Percentiles rank a stretch among this genome's conserved stretches.
Conservation (phyloP, 129 eudicot species). For the Daucus carota region DNA sequence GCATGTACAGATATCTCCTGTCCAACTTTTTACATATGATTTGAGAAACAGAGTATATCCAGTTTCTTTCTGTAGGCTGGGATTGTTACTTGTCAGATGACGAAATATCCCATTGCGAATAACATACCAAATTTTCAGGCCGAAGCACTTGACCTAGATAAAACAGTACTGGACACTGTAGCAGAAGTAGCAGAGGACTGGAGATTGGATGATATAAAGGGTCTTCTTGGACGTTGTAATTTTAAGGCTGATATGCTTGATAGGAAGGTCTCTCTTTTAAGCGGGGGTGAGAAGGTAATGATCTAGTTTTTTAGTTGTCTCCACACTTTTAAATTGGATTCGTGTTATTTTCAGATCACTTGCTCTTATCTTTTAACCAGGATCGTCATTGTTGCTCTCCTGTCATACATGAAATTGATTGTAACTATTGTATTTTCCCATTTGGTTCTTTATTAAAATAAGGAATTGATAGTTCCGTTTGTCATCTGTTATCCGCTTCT, state of each 20-base stretch:
- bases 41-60: too few relatives aligned
- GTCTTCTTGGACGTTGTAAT: constrained; percentile 94
- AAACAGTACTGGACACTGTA: constrained; percentile 80
- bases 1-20: not conserved
- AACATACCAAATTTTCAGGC: constrained; percentile 46
- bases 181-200: constrained; percentile 98
- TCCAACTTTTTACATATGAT: not conserved
- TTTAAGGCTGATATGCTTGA: constrained; percentile 96
- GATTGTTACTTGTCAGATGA: not conserved
- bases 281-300: constrained; percentile 97
- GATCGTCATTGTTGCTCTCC: too few relatives aligned
- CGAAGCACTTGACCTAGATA: constrained; percentile 85
- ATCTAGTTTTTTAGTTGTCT: not conserved
- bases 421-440: too few relatives aligned
- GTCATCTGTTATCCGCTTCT: not conserved
- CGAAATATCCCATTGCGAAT: not conserved
- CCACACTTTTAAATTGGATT: not conserved
- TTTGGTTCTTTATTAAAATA: not conserved
- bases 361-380: not conserved
- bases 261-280: constrained; percentile 74
- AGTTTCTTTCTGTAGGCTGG: not conserved
- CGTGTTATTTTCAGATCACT: not conserved
- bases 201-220: constrained; percentile 91
- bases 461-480: not conserved
- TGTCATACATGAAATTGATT: too few relatives aligned